Base-by-base conservation (phyloP, 495 filamentous ascomycete genomes). In the Penicillium waksmanii region DNA sequence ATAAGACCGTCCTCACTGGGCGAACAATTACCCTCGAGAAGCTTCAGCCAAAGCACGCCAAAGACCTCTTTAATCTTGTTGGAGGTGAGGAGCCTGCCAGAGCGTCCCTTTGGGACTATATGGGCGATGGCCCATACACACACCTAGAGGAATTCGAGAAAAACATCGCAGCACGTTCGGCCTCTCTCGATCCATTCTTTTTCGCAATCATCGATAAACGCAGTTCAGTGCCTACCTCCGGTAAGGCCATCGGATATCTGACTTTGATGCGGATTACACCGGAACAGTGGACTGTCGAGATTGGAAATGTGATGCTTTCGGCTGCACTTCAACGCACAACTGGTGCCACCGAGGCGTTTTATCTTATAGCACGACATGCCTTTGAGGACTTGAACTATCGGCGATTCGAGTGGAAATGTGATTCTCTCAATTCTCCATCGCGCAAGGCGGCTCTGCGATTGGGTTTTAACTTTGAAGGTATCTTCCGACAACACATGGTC, bases 341-440 rank as follows among this genome's bases (percentile, higher is more conserved):
- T 0, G 73, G 67, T 7, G 78, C 81, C 0, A 85, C 84, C 0
- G 83, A 85, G 54, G 68, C 73, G 15, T 61, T 80, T 47, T 85
- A 80, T 56, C 65, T 86, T 3, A 64, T 85, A 38, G 66, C 74
- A 5, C 66, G 70, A 19, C 67, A 81, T 44, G 69, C 71, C 1
- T 81, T 87, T 58, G 75, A 81, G 19, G 72, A 76, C 6, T 62
- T 85, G 17, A 76, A 78, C 0, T 85, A 80, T 58, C 60, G 76
- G 31, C 74, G 84, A 19, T 74, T 83, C 23, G 83, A 85, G 66
- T 87, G 84, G 84, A 86, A 85, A 59, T 82, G 78, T 58, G 72
- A 86, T 62, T 50, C 69, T 23, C 66, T 80, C 2, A 86, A 87
- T 65, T 74, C 63, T 35, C 63, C 74, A 0, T 81, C 78, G 19